phyloP scores from a whole-genome alignment of 768 basidiomycete species.

The Psilocybe subaeruginosa region DNA sequence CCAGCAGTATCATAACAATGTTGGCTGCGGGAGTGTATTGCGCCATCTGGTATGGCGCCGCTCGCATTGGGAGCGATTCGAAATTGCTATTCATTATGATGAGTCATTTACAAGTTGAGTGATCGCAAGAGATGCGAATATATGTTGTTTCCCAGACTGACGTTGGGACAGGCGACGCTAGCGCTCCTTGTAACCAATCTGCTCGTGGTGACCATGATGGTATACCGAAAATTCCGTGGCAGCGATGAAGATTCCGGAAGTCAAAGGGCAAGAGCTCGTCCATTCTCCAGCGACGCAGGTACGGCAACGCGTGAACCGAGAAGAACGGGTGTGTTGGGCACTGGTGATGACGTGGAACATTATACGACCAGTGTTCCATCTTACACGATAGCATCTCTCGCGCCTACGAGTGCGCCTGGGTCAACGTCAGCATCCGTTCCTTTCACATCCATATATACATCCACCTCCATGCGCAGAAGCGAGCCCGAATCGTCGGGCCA shows the following conservation, averaged over 20 bases:
- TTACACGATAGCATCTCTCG: background rate
- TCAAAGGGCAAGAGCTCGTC: background rate
- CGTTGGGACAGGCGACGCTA: background rate
- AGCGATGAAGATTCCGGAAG: background rate
- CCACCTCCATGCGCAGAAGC: too few relatives aligned
- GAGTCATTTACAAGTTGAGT: constrained; percentile 9
- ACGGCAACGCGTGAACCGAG: background rate
- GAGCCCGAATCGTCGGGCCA: too few relatives aligned
- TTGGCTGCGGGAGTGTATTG: constrained; percentile 11
- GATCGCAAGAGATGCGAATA: background rate
- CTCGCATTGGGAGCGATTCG: constrained; percentile 3
- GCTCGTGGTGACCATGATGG: constrained; percentile 9
- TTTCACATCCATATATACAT: too few relatives aligned
- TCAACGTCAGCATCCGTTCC: background rate
- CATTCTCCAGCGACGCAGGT: background rate
- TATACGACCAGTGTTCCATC: background rate
- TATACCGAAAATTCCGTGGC: constrained; percentile 4
- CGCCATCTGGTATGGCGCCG: constrained; percentile 6
- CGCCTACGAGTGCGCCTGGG: background rate
- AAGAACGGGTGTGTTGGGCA: background rate
- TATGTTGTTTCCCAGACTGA: background rate
- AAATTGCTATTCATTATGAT: constrained; percentile 9
- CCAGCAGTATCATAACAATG: constrained; percentile 26
- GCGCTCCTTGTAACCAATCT: constrained; percentile 8
- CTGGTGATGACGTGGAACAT: background rate